Base-by-base conservation (phyloP, 176 grass and related monocot species). In the Cenchrus americanus region DNA sequence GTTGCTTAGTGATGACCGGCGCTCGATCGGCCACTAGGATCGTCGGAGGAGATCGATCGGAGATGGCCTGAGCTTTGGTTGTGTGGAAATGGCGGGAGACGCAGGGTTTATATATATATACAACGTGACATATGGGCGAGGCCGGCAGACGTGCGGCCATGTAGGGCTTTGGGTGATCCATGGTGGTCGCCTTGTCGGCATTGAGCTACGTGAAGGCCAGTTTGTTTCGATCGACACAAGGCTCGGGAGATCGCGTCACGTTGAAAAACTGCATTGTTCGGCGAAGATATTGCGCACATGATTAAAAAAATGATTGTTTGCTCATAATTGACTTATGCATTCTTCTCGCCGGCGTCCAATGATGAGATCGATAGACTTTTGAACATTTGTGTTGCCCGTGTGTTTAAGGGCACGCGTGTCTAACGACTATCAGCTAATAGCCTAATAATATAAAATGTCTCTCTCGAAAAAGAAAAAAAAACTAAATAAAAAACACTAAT, bases 101-200 rank as follows among this genome's bases (percentile, higher is more conserved):
- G 3, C 34, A 0, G 21, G 34, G 19, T 61, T 83, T 87, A 80
- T 84, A 87, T 87, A 87, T n/a, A 30, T 30, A 30, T 30, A 30
- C 27, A 61, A 47, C 19, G 71, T 22, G 55, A 14, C 32, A 51
- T 32, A 51, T 32, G 47, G 34, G 34, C 4, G 34, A 37, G 34
- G 34, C 34, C 4, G 14, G 27, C 49, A 50, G 74, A 92, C 90
- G 82, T 88, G 90, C 90, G 73, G 60, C 22, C 73, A 73, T 72
- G 90, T 88, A 53, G 61, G 81, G 7, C 12, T 53, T 12, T 53
- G 57, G 65, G 23, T 17, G 76, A 67, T 14, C 61, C 5, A 15
- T 7, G 5, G 34, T 65, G 41, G 58, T 67, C 82, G 43, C 53
- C 52, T 73, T 23, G 41, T 69, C 37, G 77, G 82, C 54, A 43